A percentile compares a stretch with the other conserved stretches of the same genome.
phyloP scores from a whole-genome alignment of 2,329 filamentous ascomycete species.

The Colletotrichum sansevieriae region DNA sequence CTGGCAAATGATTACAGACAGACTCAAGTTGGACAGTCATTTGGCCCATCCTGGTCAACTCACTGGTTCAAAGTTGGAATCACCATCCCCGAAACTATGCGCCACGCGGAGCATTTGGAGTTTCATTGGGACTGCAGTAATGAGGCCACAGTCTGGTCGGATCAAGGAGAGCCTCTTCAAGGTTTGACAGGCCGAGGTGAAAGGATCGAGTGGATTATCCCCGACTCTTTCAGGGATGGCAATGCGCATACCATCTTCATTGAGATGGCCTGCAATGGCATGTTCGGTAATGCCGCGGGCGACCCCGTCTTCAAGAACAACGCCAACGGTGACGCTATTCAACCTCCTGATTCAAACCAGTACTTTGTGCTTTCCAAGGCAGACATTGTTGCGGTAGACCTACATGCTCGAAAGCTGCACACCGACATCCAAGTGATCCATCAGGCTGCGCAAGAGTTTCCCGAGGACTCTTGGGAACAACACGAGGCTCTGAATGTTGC shows the following conservation, averaged over 20 bases:
- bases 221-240: constrained; percentile 68
- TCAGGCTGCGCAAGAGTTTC: constrained; percentile 76
- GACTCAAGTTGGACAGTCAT: constrained; percentile 67
- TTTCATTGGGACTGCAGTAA: constrained; percentile 80
- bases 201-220: constrained; percentile 74
- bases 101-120: constrained; percentile 69
- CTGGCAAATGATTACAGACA: constrained; percentile 35
- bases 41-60: constrained; percentile 79
- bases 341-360: constrained; percentile 70
- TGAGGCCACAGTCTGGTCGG: constrained; percentile 75
- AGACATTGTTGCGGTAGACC: constrained; percentile 73
- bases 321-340: constrained; percentile 70
- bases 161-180: constrained; percentile 72
- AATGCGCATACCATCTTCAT: constrained; percentile 74
- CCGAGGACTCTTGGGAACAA: constrained; percentile 71
- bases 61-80: constrained; percentile 77
- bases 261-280: constrained; percentile 79
- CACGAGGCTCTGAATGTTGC: constrained; percentile 72
- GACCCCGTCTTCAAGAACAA: constrained; percentile 44
- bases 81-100: constrained; percentile 68
- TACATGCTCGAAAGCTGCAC: constrained; percentile 70
- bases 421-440: constrained; percentile 76
- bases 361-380: constrained; percentile 69
- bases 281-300: constrained; percentile 66
- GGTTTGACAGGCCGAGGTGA: constrained; percentile 75